Evolutionary conservation across 2,329 filamentous ascomycete species (phyloP), one percentile per base, ranked within the genome.

Genomic region (Nigrospora osmanthi): DNA sequence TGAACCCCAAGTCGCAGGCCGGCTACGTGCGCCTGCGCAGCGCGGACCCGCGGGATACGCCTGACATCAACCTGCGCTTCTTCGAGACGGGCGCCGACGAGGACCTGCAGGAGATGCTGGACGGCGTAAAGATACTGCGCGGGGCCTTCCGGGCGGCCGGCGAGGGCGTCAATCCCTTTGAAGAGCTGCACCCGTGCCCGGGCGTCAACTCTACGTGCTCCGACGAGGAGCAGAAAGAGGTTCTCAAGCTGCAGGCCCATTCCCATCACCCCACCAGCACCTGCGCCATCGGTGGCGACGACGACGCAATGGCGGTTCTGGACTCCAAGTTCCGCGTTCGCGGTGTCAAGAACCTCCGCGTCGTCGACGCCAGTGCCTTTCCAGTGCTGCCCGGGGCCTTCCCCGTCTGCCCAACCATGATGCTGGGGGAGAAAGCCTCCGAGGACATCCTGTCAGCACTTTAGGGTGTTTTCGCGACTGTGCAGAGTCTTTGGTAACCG

Each of bases 21-120:
- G 83, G 84, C n/a, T 58, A 79, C 0, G 81, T 87, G 13, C 75
- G 65, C 2, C 69, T 87, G 2, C 69, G 66, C 15, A 83, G 79
- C 0, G 64, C 74, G 0, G 75, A 87, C 55, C 83, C 83, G 0
- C 73, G 78, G 1, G 82, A 85, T 42, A 65, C 71, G 5, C 84
- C 84, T 0, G 63, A 76, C 9, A 83, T 87, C 51, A 66, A 69
- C 46, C 83, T 81, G 64, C 77, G 79, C 57, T 83, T 75, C 60
- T 83, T 78, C 63, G 69, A 72, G 39, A 65, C 67, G 0, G 75
- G 75, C 12, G 64, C 56, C 12, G 66, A 71, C 11, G 45, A 53
- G 33, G 56, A 58, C 39, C 42, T 57, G 35, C 49, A 54, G 41
- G 52, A 52, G 12, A 51, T 58, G 50, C 43, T 54, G 12, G 56